Evolutionary conservation across 495 filamentous ascomycete species (phyloP).

Genomic region (Aspergillus haitiensis): DNA sequence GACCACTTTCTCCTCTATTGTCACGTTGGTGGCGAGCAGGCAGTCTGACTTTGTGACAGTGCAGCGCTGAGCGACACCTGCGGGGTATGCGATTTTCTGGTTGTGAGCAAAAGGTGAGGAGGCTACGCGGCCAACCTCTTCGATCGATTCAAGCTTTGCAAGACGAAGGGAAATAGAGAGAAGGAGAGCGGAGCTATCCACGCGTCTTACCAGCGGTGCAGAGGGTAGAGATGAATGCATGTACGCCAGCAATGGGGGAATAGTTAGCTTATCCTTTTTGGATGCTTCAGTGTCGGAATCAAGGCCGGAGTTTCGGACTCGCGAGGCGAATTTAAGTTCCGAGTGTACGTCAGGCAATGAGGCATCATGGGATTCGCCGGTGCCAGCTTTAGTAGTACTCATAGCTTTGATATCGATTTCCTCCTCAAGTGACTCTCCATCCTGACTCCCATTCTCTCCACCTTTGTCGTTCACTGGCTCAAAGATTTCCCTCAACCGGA

Average conservation of each 20-base stretch:
- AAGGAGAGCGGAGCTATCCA: conserved; percentile 81
- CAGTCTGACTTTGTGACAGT: conserved; percentile 75
- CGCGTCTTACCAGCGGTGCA: conserved; percentile 71
- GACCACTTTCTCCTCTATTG: conserved; percentile 75
- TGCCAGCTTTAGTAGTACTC: conserved; percentile 53
- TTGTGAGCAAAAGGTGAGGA: conserved; percentile 72
- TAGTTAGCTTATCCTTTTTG: conserved; percentile 30
- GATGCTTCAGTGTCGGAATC: conserved; percentile 20
- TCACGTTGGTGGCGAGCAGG: conserved; percentile 81
- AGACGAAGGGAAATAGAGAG: conserved; percentile 80
- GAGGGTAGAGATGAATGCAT: conserved; percentile 58
- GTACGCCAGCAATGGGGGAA: conserved; percentile 78
- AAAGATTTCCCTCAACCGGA: conserved; percentile 69
- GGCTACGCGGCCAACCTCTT: conserved; percentile 56
- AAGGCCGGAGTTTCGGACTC: conserved; percentile 32
- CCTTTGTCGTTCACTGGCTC: conserved; percentile 33
- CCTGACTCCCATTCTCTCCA: conserved; percentile 40
- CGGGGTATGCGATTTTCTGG: conserved; percentile 77
- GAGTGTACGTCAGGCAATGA: conserved; percentile 4
- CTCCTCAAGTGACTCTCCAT: conserved; percentile 52
- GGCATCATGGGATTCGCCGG: conserved; percentile 15
- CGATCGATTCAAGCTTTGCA: conserved; percentile 70
- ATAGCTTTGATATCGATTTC: conserved; percentile 63
- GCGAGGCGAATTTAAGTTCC: conserved; percentile 45
- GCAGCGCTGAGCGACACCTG: conserved; percentile 69